Evolutionary conservation across 2,329 filamentous ascomycete genomes (phyloP).

Genomic region (Dothiorella sarmentorum): DNA sequence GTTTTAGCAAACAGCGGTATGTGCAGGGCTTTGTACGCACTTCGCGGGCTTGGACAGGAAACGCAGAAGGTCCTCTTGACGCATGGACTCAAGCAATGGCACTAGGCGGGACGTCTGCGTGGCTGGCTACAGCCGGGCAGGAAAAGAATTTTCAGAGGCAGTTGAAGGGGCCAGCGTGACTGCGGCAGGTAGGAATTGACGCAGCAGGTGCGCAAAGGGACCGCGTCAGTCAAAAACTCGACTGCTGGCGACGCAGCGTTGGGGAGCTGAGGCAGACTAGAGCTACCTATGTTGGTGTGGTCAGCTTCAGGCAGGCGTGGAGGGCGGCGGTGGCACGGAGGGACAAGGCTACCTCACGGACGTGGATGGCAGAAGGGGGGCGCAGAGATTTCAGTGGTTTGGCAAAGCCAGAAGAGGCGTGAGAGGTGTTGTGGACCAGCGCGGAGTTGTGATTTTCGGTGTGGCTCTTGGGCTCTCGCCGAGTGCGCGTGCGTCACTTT

Average conservation of each 20-base stretch:
- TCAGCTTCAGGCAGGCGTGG: background rate
- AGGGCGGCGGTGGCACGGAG: background rate
- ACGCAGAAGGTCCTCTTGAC: constrained; percentile 82
- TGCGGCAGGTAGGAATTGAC: constrained; percentile 1
- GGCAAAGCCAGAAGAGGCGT: background rate
- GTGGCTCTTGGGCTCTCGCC: too few relatives aligned
- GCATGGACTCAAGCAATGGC: constrained; percentile 64
- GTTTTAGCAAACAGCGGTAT: background rate
- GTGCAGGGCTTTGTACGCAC: constrained; percentile 55
- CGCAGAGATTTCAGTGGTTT: background rate
- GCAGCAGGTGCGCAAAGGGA: constrained; percentile 5
- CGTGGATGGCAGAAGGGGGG: background rate
- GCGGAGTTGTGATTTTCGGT: constrained; percentile 17
- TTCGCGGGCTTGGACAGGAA: constrained; percentile 94
- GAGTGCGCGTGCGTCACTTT: too few relatives aligned
- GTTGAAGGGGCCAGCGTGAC: constrained; percentile 35
- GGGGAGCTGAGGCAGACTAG: background rate
- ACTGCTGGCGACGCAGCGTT: constrained; percentile 10
- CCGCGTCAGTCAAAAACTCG: constrained; percentile 18
- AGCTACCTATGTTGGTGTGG: too few relatives aligned
- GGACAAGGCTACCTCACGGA: constrained; percentile 6
- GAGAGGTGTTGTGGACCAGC: background rate
- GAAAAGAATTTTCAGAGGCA: constrained; percentile 18
- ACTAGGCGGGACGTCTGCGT: constrained; percentile 28
- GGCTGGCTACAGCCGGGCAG: constrained; percentile 39